A percentile compares a stretch with the other conserved stretches of the same genome.
Conservation (phyloP, 805 yeast genomes). For the Metschnikowia baotianmanensis region DNA sequence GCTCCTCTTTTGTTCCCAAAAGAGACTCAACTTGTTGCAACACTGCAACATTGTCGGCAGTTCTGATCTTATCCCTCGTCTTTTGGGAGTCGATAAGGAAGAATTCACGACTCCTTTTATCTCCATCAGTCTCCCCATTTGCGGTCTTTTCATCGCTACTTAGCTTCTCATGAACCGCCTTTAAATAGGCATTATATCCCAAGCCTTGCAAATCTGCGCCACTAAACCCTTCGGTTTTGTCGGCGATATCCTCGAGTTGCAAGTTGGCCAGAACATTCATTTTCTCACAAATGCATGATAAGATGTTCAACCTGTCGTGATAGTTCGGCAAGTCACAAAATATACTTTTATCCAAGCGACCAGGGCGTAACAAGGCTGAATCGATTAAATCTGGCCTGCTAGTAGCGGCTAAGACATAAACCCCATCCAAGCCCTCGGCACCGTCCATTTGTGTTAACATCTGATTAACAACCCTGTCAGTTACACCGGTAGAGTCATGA, state of each 20-base stretch:
- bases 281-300: constrained; percentile 54
- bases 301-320: constrained; percentile 71
- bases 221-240: constrained; percentile 69
- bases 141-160: constrained; percentile 35
- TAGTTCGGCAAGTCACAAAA: constrained; percentile 82
- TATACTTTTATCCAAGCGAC: constrained; percentile 89
- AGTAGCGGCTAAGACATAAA: constrained; percentile 94
- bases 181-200: constrained; percentile 85
- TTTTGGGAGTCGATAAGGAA: constrained; percentile 40
- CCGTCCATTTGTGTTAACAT: constrained; percentile 98
- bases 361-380: constrained; percentile 92
- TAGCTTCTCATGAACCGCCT: constrained; percentile 74
- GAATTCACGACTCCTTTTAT: constrained; percentile 26
- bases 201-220: constrained; percentile 96
- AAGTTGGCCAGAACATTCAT: constrained; percentile 56
- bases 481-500: constrained; percentile 96
- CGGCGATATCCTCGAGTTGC: constrained; percentile 54
- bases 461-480: constrained; percentile 96
- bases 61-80: constrained; percentile 27
- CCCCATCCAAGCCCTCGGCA: constrained; percentile 97
- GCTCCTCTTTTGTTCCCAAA: constrained; percentile 14
- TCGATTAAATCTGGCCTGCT: constrained; percentile 95
- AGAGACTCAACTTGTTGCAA: constrained; percentile 44
- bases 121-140: constrained; percentile 8
- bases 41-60: constrained; percentile 41